Evolutionary conservation across 2,329 filamentous ascomycete species (phyloP).

Genomic region (Hypoxylon sp.): DNA sequence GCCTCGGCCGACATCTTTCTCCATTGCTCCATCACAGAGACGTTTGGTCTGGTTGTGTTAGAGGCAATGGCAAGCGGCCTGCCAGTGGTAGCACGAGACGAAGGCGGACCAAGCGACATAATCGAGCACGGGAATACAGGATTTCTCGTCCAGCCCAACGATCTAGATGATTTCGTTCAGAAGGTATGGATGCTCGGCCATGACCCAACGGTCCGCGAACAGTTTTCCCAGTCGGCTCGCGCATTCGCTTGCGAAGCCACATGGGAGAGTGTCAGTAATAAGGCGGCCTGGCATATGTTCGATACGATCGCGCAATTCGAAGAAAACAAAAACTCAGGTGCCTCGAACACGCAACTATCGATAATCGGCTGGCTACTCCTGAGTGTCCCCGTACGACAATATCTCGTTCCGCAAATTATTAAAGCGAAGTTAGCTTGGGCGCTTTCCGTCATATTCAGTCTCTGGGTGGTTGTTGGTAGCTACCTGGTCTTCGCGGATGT

Average conservation of each 20-base stretch:
- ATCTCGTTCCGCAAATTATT: slow-evolving; percentile 57
- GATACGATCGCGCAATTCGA: slow-evolving; percentile 66
- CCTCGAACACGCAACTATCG: slow-evolving; percentile 50
- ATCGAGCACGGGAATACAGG: slow-evolving; percentile 72
- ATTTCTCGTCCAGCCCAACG: slow-evolving; percentile 71
- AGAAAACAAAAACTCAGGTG: slow-evolving; percentile 49
- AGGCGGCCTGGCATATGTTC: slow-evolving; percentile 75
- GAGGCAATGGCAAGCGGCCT: slow-evolving; percentile 80
- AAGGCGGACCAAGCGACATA: slow-evolving; percentile 78
- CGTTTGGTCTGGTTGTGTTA: slow-evolving; percentile 78
- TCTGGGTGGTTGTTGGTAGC: slow-evolving; percentile 65
- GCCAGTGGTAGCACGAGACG: slow-evolving; percentile 77
- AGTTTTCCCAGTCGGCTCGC: slow-evolving; percentile 65
- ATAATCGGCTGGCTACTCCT: slow-evolving; percentile 63
- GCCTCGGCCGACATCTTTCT: slow-evolving; percentile 78
- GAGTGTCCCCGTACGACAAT: slow-evolving; percentile 58
- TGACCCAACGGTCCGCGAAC: slow-evolving; percentile 60
- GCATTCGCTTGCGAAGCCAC: slow-evolving; percentile 73
- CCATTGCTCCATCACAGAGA: slow-evolving; percentile 80
- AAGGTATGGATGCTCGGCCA: slow-evolving; percentile 65
- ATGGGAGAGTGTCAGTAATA: slow-evolving; percentile 80
- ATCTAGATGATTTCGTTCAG: slow-evolving; percentile 71
- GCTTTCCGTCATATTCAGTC: slow-evolving; percentile 62
- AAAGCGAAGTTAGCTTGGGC: slow-evolving; percentile 63
- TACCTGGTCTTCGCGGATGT: slow-evolving; percentile 66